A percentile compares a stretch with the other conserved stretches of the same genome.
Conservation (phyloP, 805 yeast species). For the Ogataea kodamae region DNA sequence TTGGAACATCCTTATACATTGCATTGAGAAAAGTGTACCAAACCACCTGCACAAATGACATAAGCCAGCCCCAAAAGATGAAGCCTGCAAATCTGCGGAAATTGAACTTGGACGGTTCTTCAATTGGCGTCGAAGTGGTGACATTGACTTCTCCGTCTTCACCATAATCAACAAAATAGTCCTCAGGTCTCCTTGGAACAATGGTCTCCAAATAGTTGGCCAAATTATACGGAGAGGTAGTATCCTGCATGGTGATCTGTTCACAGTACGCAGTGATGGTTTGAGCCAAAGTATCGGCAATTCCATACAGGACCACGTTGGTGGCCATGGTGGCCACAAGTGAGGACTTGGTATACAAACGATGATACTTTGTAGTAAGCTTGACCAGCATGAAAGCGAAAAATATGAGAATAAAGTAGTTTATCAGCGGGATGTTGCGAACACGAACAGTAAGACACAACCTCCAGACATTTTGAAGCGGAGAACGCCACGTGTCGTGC, state of each 20-base stretch:
- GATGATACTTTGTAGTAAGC: constrained; percentile 56
- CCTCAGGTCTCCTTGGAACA: constrained; percentile 18
- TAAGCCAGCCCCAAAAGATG: constrained; percentile 80
- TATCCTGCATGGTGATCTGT: constrained; percentile 9
- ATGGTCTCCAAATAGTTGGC: constrained; percentile 20
- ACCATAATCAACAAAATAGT: constrained; percentile 36
- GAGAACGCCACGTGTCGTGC: neutral
- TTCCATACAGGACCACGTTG: constrained; percentile 76
- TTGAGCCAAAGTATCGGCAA: constrained; percentile 92
- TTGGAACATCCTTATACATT: constrained; percentile 75
- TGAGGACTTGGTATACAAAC: constrained; percentile 59
- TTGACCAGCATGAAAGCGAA: constrained; percentile 49
- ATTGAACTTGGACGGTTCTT: constrained; percentile 39
- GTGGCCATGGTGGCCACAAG: constrained; percentile 77
- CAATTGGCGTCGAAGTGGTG: neutral
- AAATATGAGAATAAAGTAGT: constrained; percentile 47
- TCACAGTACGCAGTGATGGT: constrained; percentile 41
- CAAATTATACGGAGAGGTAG: constrained; percentile 18
- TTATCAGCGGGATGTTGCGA: constrained; percentile 52
- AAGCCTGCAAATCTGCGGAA: constrained; percentile 74
- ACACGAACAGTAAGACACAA: constrained; percentile 2
- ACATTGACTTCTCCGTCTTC: constrained; percentile 5
- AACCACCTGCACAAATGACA: constrained; percentile 78
- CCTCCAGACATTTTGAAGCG: constrained; percentile 1
- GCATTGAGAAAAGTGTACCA: constrained; percentile 85